Conservation (phyloP, 2,329 filamentous ascomycete genomes). For the Exophiala calicioides region DNA sequence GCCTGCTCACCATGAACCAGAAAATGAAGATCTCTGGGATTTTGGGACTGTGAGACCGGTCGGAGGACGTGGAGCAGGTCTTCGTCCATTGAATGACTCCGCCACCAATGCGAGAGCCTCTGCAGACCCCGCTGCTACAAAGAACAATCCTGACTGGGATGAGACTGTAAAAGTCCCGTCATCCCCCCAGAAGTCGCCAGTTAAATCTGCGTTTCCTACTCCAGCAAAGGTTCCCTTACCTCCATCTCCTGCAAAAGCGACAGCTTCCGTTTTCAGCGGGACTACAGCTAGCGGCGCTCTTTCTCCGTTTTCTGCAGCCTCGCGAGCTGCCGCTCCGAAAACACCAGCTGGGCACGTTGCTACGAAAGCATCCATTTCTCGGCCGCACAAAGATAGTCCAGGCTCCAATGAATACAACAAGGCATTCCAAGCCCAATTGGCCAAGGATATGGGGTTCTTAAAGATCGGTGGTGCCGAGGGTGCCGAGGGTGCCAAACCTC, state of each 20-base stretch:
- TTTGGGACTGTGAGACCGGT: constrained; percentile 91
- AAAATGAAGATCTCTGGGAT: constrained; percentile 92
- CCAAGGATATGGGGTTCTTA: constrained; percentile 44
- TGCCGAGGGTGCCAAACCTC: constrained; percentile 30
- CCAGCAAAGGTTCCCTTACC: constrained; percentile 64
- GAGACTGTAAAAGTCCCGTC: constrained; percentile 50
- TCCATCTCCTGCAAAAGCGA: constrained; percentile 58
- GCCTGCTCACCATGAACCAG: constrained; percentile 50
- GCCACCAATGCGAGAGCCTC: constrained; percentile 73
- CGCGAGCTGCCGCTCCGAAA: constrained; percentile 42
- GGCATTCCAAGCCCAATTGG: constrained; percentile 44
- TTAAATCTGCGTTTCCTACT: constrained; percentile 56
- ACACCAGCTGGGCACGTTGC: constrained; percentile 48
- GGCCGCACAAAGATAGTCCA: constrained; percentile 38
- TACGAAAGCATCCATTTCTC: constrained; percentile 38
- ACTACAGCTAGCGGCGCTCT: constrained; percentile 23
- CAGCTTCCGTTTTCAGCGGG: constrained; percentile 51
- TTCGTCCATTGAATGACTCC: constrained; percentile 76
- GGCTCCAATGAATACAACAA: constrained; percentile 44
- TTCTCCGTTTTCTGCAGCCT: neutral
- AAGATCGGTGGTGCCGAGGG: constrained; percentile 37
- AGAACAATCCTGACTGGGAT: constrained; percentile 37
- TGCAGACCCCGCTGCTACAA: constrained; percentile 50
- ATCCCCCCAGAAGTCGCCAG: constrained; percentile 58
- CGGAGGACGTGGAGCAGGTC: constrained; percentile 64